Base-by-base conservation (phyloP, 306 rosid species). In the Abrus precatorius region DNA sequence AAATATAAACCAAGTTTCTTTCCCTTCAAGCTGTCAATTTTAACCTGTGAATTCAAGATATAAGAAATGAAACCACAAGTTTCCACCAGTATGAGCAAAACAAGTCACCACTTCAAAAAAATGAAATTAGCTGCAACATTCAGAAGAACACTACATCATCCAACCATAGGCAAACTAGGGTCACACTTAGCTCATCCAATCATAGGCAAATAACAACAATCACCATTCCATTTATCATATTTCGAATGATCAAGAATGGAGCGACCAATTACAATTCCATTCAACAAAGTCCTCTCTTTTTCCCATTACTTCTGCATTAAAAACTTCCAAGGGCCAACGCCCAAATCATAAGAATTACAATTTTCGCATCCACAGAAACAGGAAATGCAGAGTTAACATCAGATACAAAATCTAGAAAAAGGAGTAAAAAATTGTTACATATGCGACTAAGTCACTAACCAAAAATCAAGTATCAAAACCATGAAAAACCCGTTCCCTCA, bases 1-100 rank as follows among this genome's bases (percentile, higher is more conserved):
- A 89, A 91, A 60, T 93, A 93, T 59, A 93, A 43, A 29, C 90
- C 91, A 9, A 91, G 64, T 38, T 79, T 89, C 92, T 91, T 93
- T 40, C 92, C 91, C 30, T 88, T 84, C 87, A 93, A 91, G 78
- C 75, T 88, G 10, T 87, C 95, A 80, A 86, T 71, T 77, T 78
- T 85, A 36, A 91, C 90, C 97, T 93, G 91, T n/a, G 57, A 78
- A 74, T 11, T 63, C 29, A 80, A 14, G 76, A 44, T 55, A 66
- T 13, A 50, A 48, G 47, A 83, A 69, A 76, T 65, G 53, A 55
- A 45, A 74, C 38, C 29, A 43, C 56, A 78, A 70, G 7, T 49
- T 59, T 38, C 63, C 40, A 55, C n/a, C 69, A 3, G 41, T 5
- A 28, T 29, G 7, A 65, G 28, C 3, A 53, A 8, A 29, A 8